A percentile compares a stretch with the other conserved stretches of the same genome.
These are phyloP conservation scores for Staphylotrichum longicolle DNA, from an alignment of 495 filamentous ascomycete genomes.

Conservation along the genomic window DNA sequence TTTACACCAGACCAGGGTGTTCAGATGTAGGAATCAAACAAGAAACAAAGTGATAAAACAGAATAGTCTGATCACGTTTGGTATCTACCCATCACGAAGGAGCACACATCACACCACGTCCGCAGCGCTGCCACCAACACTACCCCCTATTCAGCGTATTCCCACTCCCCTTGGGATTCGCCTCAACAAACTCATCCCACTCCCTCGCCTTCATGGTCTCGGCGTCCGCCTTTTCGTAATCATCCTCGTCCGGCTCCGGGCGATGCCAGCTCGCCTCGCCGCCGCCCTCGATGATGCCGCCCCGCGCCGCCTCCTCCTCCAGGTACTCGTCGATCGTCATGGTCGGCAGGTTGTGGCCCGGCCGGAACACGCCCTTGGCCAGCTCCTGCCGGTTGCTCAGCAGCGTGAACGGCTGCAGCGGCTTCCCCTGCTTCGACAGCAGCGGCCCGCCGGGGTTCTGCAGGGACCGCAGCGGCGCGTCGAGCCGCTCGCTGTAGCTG, in stretches of 20 bases:
- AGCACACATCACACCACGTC: too few species aligned
- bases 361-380: constrained; percentile 79
- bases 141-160: constrained; percentile 84
- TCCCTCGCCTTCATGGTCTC: constrained; percentile 91
- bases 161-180: constrained; percentile 81
- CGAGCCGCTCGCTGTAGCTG: constrained; percentile 73
- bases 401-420: constrained; percentile 87
- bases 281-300: constrained; percentile 90
- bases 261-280: constrained; percentile 69
- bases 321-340: constrained; percentile 98
- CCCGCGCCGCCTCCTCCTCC: constrained; percentile 81
- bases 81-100: neutral
- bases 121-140: neutral
- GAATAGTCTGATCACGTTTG: too few species aligned
- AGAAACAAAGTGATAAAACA: too few species aligned
- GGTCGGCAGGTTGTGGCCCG: constrained; percentile 89
- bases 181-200: constrained; percentile 94
- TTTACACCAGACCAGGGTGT: too few species aligned
- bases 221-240: constrained; percentile 76
- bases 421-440: constrained; percentile 77
- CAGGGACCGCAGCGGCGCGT: constrained; percentile 49
- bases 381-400: constrained; percentile 74
- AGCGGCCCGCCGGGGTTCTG: constrained; percentile 63
- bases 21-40: too few species aligned
- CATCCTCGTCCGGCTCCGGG: constrained; percentile 81